Percentiles rank a stretch among this genome's conserved stretches.
These are phyloP conservation scores for Exophiala phaeomuriformis DNA, from an alignment of 2,329 filamentous ascomycete species.

Conservation along the genomic window DNA sequence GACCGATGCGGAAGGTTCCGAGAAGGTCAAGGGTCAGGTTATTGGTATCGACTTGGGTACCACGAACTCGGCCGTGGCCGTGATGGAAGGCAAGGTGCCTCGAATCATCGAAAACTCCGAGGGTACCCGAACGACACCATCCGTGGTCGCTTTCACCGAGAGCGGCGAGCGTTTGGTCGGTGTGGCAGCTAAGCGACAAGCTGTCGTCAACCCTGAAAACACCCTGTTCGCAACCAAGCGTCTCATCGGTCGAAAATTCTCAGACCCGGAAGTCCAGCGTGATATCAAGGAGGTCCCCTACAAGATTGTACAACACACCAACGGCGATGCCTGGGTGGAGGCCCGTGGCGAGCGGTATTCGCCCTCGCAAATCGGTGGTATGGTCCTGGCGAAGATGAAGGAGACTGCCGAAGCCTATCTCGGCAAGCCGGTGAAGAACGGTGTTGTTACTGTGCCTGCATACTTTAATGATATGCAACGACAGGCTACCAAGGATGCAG, in stretches of 20 bases:
- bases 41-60: slow-evolving; percentile 99
- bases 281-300: slow-evolving; percentile 97
- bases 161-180: slow-evolving; percentile 93
- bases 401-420: slow-evolving; percentile 94
- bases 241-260: slow-evolving; percentile 96
- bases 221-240: slow-evolving; percentile 98
- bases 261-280: slow-evolving; percentile 84
- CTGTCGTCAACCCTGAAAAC: slow-evolving; percentile 97
- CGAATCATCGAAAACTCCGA: slow-evolving; percentile 98
- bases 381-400: slow-evolving; percentile 98
- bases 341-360: slow-evolving; percentile 93
- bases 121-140: slow-evolving; percentile 88
- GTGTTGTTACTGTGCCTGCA: slow-evolving; percentile 90
- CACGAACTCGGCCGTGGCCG: slow-evolving; percentile 92
- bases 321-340: slow-evolving; percentile 93
- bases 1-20: slow-evolving; percentile 55
- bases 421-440: slow-evolving; percentile 85
- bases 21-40: slow-evolving; percentile 89
- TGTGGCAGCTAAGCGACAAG: slow-evolving; percentile 96
- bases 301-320: slow-evolving; percentile 96
- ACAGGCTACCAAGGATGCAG: slow-evolving; percentile 96
- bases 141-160: slow-evolving; percentile 90
- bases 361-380: slow-evolving; percentile 95
- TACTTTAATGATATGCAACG: slow-evolving; percentile 99
- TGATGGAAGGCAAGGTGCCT: slow-evolving; percentile 94